These are phyloP conservation scores for Penicillium cosmopolitanum DNA, from an alignment of 495 filamentous ascomycete genomes.

Conservation along the genomic window DNA sequence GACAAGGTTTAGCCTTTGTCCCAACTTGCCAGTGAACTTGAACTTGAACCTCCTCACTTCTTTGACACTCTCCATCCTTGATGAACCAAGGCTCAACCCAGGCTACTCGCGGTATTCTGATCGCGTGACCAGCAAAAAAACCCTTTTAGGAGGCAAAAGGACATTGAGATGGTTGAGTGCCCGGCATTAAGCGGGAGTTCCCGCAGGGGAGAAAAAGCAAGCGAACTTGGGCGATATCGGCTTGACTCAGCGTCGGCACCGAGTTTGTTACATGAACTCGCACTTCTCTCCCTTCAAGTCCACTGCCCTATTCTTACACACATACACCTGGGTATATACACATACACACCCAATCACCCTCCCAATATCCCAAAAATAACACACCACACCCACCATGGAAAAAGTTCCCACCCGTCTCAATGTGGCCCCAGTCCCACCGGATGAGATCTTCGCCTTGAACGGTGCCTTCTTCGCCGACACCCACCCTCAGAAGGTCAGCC, in stretches of 20 bases:
- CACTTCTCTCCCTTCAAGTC: slow-evolving; percentile 6
- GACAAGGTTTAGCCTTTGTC: slow-evolving; percentile 6
- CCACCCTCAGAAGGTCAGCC: slow-evolving; percentile 51
- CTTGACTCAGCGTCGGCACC: slow-evolving; percentile 32
- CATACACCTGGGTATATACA: neutral
- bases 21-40: neutral
- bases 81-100: slow-evolving; percentile 7
- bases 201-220: slow-evolving; percentile 29
- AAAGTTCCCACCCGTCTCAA: slow-evolving; percentile 35
- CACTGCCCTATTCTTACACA: slow-evolving; percentile 2
- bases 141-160: neutral
- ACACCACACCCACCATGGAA: slow-evolving; percentile 31
- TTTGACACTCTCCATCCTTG: neutral
- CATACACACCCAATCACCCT: neutral
- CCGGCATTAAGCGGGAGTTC: slow-evolving; percentile 35
- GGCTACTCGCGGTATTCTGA: slow-evolving; percentile 23
- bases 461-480: slow-evolving; percentile 45
- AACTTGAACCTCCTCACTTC: neutral
- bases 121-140: slow-evolving; percentile 8
- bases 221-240: slow-evolving; percentile 30
- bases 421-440: slow-evolving; percentile 46
- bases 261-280: slow-evolving; percentile 7
- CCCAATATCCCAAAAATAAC: no score
- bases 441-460: slow-evolving; percentile 54
- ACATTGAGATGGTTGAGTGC: neutral